A percentile compares a stretch with the other conserved stretches of the same genome.
These are phyloP conservation scores for Nectriaceae sp. DNA, from an alignment of 2,329 filamentous ascomycete species.

Conservation along the genomic window DNA sequence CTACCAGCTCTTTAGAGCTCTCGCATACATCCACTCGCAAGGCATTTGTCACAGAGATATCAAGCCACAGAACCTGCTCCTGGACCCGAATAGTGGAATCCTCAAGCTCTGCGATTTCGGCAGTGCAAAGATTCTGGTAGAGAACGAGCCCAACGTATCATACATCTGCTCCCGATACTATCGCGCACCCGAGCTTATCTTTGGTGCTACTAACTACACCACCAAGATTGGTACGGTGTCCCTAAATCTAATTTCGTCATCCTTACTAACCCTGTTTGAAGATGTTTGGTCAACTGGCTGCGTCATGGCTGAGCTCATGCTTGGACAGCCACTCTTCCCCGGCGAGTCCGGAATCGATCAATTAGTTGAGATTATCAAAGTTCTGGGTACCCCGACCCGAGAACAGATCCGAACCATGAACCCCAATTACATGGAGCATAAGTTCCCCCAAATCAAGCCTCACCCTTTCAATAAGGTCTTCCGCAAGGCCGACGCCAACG, in stretches of 20 bases:
- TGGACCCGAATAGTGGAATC: conserved; percentile 88
- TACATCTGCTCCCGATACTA: conserved; percentile 99
- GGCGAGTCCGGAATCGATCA: conserved; percentile 99
- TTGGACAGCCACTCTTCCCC: conserved; percentile 95
- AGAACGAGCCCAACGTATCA: conserved; percentile 98
- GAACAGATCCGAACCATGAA: conserved; percentile 99
- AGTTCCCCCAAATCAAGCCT: conserved; percentile 99
- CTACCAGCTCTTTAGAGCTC: conserved; percentile 96
- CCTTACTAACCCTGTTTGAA: conserved; percentile 48
- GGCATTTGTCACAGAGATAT: conserved; percentile 99
- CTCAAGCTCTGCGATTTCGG: conserved; percentile 99
- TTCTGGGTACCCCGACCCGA: conserved; percentile 91
- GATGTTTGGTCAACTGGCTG: conserved; percentile 99
- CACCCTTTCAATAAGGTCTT: conserved; percentile 99
- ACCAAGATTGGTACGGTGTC: conserved; percentile 92
- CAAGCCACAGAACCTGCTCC: conserved; percentile 95
- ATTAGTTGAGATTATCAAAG: conserved; percentile 98
- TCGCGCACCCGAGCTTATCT: conserved; percentile 95
- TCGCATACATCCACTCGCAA: conserved; percentile 98
- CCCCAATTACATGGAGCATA: conserved; percentile 99
- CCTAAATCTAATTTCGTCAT: background rate
- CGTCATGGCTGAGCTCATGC: conserved; percentile 99
- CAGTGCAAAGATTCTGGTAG: conserved; percentile 96
- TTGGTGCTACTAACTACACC: conserved; percentile 98
- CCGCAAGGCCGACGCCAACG: conserved; percentile 89